A percentile compares a stretch with the other conserved stretches of the same genome.
Conservation (phyloP, 2,329 filamentous ascomycete genomes). For the Colletotrichum melonis region DNA sequence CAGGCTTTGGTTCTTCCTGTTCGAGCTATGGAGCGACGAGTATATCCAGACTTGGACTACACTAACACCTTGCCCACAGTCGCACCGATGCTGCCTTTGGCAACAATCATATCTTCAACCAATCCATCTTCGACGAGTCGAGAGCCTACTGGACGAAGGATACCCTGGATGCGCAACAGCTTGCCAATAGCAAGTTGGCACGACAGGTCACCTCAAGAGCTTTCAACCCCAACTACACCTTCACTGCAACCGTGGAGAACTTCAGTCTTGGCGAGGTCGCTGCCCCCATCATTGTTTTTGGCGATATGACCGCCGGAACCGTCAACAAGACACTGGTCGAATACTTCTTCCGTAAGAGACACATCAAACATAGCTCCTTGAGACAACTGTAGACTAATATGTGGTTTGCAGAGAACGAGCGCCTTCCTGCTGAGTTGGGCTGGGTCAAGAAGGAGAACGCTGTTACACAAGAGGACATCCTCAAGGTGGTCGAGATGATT, state of each 20-base stretch:
- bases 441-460: conserved; percentile 16
- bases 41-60: too few species aligned
- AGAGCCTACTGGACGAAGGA: conserved; percentile 57
- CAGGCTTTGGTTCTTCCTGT: too few species aligned
- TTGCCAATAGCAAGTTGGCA: conserved; percentile 58
- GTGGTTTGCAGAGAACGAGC: conserved; percentile 21
- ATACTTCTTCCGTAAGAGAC: conserved; percentile 57
- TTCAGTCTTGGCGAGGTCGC: conserved; percentile 63
- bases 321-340: conserved; percentile 53
- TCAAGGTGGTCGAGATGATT: conserved; percentile 23
- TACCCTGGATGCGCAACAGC: conserved; percentile 51
- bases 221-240: conserved; percentile 60
- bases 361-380: background rate
- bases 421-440: conserved; percentile 26
- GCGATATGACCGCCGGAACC: conserved; percentile 51
- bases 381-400: background rate
- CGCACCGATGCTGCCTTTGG: conserved; percentile 62
- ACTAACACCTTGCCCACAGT: conserved; percentile 38
- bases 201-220: conserved; percentile 57
- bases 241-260: conserved; percentile 52
- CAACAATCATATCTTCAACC: conserved; percentile 63
- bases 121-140: conserved; percentile 59
- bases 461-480: conserved; percentile 14
- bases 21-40: too few species aligned
- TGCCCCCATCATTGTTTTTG: conserved; percentile 62